Percentiles rank a stretch among this genome's conserved stretches.
Conservation (phyloP, 2,329 filamentous ascomycete species). For the Aspergillus awamori region DNA sequence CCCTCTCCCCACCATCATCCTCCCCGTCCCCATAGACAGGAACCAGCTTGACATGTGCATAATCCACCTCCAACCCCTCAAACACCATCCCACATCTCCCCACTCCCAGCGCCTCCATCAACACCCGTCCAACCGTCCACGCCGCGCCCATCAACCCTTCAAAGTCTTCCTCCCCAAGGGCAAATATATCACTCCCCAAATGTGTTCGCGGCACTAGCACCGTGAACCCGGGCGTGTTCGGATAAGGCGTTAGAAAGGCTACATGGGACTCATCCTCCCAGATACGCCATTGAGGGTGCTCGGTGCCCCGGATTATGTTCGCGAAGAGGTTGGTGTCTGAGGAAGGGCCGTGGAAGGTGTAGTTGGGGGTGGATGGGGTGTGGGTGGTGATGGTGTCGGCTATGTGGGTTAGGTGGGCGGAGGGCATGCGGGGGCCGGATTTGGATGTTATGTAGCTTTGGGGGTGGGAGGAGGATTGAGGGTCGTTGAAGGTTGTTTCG, state of each 20-base stretch:
- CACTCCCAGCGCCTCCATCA: conserved; percentile 1
- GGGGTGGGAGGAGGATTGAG: too few species aligned
- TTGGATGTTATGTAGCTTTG: conserved; percentile 8
- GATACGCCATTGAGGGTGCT: conserved; percentile 4
- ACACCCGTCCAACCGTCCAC: background rate
- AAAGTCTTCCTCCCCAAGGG: background rate
- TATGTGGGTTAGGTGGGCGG: background rate
- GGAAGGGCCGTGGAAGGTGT: background rate
- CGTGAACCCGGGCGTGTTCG: conserved; percentile 8
- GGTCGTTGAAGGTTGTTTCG: background rate
- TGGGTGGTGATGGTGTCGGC: background rate
- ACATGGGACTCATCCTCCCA: conserved; percentile 9
- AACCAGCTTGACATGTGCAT: conserved; percentile 11
- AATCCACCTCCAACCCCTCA: conserved; percentile 12
- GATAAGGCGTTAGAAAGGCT: conserved; percentile 8
- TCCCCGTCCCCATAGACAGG: background rate
- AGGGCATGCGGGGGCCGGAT: background rate
- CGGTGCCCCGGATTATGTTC: background rate
- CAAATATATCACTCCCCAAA: conserved; percentile 7
- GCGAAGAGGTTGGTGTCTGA: conserved; percentile 5
- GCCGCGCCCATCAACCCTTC: conserved; percentile 1
- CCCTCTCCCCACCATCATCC: background rate
- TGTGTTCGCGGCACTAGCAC: conserved; percentile 6
- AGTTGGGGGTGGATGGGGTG: background rate
- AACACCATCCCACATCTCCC: conserved; percentile 11